Percentiles rank a stretch among this genome's conserved stretches.
These are phyloP conservation scores for Silene conica DNA, from an alignment of 148 eudicot species.

Conservation along the genomic window DNA sequence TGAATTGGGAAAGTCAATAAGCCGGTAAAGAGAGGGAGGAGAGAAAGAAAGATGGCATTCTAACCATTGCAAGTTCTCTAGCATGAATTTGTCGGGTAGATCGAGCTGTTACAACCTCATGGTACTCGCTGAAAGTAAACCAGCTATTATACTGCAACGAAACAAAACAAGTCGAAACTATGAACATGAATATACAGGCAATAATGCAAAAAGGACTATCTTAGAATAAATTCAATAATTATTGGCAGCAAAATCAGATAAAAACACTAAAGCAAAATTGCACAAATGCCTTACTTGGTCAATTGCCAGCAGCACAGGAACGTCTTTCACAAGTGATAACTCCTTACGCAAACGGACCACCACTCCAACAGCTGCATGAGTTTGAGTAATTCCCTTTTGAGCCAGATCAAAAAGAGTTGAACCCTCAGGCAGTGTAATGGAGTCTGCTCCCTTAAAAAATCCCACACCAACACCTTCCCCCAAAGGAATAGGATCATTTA, in stretches of 20 bases:
- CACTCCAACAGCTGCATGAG: slow-evolving; percentile 92
- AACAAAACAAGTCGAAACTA: slow-evolving; percentile 18
- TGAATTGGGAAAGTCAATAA: neutral
- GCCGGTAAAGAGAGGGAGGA: neutral
- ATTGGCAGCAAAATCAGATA: slow-evolving; percentile 1
- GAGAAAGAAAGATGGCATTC: slow-evolving; percentile 2
- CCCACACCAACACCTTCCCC: slow-evolving; percentile 96
- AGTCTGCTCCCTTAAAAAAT: slow-evolving; percentile 67
- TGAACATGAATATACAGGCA: neutral
- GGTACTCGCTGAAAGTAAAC: slow-evolving; percentile 79
- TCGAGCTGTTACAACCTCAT: slow-evolving; percentile 74
- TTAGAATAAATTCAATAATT: neutral
- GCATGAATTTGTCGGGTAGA: slow-evolving; percentile 79
- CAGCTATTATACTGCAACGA: slow-evolving; percentile 80
- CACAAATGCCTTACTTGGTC: slow-evolving; percentile 62
- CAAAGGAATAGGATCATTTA: slow-evolving; percentile 74
- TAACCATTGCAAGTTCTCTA: slow-evolving; percentile 78
- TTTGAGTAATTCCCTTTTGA: slow-evolving; percentile 58
- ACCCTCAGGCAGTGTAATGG: slow-evolving; percentile 65
- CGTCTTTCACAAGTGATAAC: slow-evolving; percentile 67
- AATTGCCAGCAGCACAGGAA: slow-evolving; percentile 80
- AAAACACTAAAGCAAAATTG: slow-evolving; percentile 5
- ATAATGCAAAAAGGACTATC: neutral
- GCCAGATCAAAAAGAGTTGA: slow-evolving; percentile 70
- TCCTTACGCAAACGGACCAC: slow-evolving; percentile 83